A percentile compares a stretch with the other conserved stretches of the same genome.
phyloP scores from a whole-genome alignment of 208 protist species.

The Kentomonas sorsogonicus region DNA sequence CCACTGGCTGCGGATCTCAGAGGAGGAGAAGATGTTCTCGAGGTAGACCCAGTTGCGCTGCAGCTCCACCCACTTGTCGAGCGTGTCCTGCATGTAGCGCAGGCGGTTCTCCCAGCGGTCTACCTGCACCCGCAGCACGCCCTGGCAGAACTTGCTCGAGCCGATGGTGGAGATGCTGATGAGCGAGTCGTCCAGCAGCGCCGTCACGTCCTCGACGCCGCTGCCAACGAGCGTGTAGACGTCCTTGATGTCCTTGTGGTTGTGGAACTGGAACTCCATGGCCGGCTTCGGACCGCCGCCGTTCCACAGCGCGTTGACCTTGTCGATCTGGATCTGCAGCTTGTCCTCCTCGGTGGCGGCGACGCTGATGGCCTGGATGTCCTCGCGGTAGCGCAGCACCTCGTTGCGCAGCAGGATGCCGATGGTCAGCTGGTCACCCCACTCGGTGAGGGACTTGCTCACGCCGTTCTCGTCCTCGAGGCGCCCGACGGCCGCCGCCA shows the following conservation, averaged over 20 bases:
- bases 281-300: constrained; percentile 87
- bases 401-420: constrained; percentile 84
- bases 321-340: constrained; percentile 95
- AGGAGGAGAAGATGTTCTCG: constrained; percentile 94
- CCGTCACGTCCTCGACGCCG: constrained; percentile 92
- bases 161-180: constrained; percentile 92
- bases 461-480: constrained; percentile 53
- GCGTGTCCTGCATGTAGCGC: constrained; percentile 89
- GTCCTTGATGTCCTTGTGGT: constrained; percentile 92
- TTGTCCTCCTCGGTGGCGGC: constrained; percentile 95
- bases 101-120: constrained; percentile 93
- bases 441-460: constrained; percentile 68
- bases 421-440: constrained; percentile 81
- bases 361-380: constrained; percentile 90
- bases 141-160: constrained; percentile 89
- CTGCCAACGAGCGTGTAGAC: constrained; percentile 85
- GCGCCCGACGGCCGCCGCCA: constrained; percentile 69
- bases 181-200: constrained; percentile 89
- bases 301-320: constrained; percentile 92
- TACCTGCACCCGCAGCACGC: constrained; percentile 88
- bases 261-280: constrained; percentile 91
- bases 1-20: constrained; percentile 96
- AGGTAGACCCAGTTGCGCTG: constrained; percentile 97
- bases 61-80: constrained; percentile 93
- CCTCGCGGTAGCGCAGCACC: constrained; percentile 81